These are phyloP conservation scores for Metschnikowia amazonensis DNA, from an alignment of 805 yeast species.

Conservation along the genomic window DNA sequence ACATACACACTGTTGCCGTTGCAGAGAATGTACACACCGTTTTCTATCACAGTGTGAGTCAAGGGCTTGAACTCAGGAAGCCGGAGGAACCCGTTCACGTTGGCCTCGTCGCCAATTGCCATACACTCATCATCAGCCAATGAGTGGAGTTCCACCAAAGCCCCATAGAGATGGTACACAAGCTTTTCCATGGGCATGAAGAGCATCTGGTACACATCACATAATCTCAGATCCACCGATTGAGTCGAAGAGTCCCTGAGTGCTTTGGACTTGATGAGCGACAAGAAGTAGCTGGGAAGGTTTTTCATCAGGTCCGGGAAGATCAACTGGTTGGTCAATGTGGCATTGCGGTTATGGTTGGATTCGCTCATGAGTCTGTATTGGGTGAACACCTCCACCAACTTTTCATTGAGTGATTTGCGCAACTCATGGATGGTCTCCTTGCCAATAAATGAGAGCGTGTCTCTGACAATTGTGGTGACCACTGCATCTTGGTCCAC, in stretches of 20 bases:
- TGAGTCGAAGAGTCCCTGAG: slow-evolving; percentile 48
- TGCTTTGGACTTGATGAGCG: slow-evolving; percentile 67
- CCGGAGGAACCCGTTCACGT: slow-evolving; percentile 41
- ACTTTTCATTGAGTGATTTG: slow-evolving; percentile 36
- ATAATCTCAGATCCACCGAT: slow-evolving; percentile 62
- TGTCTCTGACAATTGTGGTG: slow-evolving; percentile 38
- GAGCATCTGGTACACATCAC: slow-evolving; percentile 48
- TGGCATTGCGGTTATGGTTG: slow-evolving; percentile 33
- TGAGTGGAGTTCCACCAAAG: slow-evolving; percentile 68
- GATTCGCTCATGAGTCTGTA: slow-evolving; percentile 47
- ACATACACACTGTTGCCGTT: slow-evolving; percentile 58
- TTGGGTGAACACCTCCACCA: slow-evolving; percentile 46
- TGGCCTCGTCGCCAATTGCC: slow-evolving; percentile 29
- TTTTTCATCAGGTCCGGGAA: slow-evolving; percentile 79
- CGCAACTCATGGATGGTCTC: slow-evolving; percentile 37
- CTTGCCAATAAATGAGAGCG: slow-evolving; percentile 38
- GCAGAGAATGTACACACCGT: slow-evolving; percentile 77
- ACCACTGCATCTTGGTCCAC: slow-evolving; percentile 59
- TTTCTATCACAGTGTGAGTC: slow-evolving; percentile 43
- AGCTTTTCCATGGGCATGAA: slow-evolving; percentile 54
- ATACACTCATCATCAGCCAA: slow-evolving; percentile 53
- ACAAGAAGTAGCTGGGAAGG: slow-evolving; percentile 61
- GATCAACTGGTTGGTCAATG: slow-evolving; percentile 56
- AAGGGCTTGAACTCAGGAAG: slow-evolving; percentile 50
- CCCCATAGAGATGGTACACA: slow-evolving; percentile 72